Evolutionary conservation across 306 rosid genomes (phyloP).

Genomic region (Rosa chinensis): DNA sequence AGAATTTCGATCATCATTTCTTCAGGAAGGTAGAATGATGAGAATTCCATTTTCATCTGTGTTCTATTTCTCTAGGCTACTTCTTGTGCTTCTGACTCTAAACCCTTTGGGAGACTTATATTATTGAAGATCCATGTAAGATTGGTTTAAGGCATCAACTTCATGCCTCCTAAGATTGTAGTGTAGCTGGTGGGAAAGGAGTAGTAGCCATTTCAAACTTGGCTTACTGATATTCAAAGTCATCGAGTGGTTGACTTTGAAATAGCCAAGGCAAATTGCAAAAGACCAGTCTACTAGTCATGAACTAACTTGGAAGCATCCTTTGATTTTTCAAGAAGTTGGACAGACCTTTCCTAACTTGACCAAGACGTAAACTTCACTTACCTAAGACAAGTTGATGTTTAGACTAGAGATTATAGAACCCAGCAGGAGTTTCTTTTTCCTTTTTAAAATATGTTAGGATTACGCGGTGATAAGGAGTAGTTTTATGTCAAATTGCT

Average conservation of each 20-base stretch:
- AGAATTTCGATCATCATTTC: constrained; percentile 18
- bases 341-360: background rate
- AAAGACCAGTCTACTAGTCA: background rate
- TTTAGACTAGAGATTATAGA: background rate
- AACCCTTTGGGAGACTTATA: background rate
- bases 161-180: background rate
- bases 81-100: background rate
- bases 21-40: background rate
- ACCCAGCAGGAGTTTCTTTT: background rate
- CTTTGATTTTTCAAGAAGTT: background rate
- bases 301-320: background rate
- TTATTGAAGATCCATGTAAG: background rate
- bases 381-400: too few relatives aligned
- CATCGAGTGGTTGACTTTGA: background rate
- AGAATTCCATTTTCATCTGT: background rate
- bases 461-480: background rate
- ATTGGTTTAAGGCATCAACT: background rate
- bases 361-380: background rate
- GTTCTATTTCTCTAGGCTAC: background rate
- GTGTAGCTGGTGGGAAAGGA: background rate
- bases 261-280: background rate
- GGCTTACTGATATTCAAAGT: background rate
- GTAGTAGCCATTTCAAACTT: background rate
- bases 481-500: background rate
- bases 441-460: background rate